Conservation (phyloP, 495 filamentous ascomycete species). For the Penicillium riverlandense region DNA sequence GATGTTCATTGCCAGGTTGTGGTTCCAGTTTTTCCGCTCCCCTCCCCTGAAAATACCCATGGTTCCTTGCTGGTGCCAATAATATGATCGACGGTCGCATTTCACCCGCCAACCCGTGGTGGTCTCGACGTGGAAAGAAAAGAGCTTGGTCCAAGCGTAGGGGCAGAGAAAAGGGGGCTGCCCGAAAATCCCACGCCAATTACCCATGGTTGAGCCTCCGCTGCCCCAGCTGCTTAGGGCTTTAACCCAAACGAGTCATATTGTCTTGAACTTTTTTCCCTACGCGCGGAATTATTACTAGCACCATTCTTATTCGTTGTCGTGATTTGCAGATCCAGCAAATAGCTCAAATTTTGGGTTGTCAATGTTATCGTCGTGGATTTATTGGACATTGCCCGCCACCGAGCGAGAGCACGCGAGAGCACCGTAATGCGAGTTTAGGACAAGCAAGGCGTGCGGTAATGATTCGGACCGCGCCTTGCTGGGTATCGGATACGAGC, state of each 20-base stretch:
- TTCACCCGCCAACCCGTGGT: too few relatives aligned
- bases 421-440: background rate
- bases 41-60: too few relatives aligned
- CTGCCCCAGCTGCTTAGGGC: conserved; percentile 5
- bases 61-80: too few relatives aligned
- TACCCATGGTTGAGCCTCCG: conserved; percentile 25
- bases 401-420: background rate
- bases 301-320: conserved; percentile 13
- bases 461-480: background rate
- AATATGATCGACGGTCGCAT: too few relatives aligned
- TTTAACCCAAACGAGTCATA: conserved; percentile 15
- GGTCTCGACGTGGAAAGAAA: background rate
- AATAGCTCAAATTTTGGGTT: background rate
- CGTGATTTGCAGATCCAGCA: conserved; percentile 7
- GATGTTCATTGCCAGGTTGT: background rate
- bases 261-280: conserved; percentile 3
- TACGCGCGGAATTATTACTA: conserved; percentile 8
- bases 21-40: too few relatives aligned
- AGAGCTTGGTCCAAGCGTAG: conserved; percentile 8
- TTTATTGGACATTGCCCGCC: too few relatives aligned
- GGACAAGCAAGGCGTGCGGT: background rate
- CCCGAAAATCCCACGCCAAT: conserved; percentile 6
- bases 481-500: conserved; percentile 1
- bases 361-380: too few relatives aligned
- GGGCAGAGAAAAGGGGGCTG: conserved; percentile 15